phyloP scores from a whole-genome alignment of 306 rosid genomes.

The Oxytropis ochrocephala region DNA sequence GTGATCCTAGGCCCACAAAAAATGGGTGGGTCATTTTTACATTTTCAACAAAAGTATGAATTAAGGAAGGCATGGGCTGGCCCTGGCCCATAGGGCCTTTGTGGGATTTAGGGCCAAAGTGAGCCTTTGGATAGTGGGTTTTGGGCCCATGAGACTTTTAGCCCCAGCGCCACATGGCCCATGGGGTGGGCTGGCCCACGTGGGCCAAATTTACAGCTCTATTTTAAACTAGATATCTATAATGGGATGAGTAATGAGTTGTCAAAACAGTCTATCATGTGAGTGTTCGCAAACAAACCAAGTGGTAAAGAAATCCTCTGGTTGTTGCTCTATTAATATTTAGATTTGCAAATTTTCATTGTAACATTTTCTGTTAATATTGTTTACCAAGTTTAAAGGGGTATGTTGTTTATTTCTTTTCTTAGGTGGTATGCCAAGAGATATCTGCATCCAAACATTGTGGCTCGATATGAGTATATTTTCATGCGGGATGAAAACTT shows the following conservation, averaged over 20 bases:
- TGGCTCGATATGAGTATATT: conserved; percentile 83
- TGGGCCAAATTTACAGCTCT: too few species aligned
- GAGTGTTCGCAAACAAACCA: conserved; percentile 83
- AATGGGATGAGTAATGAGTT: conserved; percentile 96
- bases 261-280: conserved; percentile 91
- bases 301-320: conserved; percentile 56
- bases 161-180: too few species aligned
- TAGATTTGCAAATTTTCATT: background rate
- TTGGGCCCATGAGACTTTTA: too few species aligned
- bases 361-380: background rate
- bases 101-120: too few species aligned
- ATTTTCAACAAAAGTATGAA: too few species aligned
- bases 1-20: too few species aligned
- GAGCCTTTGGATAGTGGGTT: too few species aligned
- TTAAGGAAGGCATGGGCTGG: too few species aligned
- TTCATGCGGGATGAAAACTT: conserved; percentile 94
- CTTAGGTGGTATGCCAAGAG: conserved; percentile 93
- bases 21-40: too few species aligned
- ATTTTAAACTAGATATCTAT: too few species aligned
- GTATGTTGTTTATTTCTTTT: background rate
- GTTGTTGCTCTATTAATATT: background rate
- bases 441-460: conserved; percentile 88
- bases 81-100: too few species aligned
- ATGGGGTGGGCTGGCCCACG: too few species aligned
- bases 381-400: background rate